phyloP scores from a whole-genome alignment of 106 monocot genomes.

The Alisma plantagoaquatica region DNA sequence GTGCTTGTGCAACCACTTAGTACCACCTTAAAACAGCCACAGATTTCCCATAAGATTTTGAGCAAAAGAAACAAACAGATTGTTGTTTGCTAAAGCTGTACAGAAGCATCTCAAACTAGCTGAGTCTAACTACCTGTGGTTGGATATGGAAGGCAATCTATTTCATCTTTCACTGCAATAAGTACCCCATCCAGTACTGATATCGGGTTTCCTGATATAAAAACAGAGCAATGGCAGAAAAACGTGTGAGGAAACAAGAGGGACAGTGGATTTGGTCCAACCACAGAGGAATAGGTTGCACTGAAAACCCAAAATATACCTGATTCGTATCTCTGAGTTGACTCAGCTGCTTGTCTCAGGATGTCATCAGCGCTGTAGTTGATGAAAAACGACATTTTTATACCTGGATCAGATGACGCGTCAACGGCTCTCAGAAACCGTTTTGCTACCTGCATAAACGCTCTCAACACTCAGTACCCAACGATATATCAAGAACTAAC shows the following conservation, averaged over 20 bases:
- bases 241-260: no score
- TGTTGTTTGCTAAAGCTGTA: no score
- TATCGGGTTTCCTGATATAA: constrained; percentile 52
- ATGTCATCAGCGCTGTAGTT: constrained; percentile 44
- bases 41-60: no score
- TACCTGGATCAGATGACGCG: constrained; percentile 33
- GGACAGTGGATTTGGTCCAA: no score
- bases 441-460: constrained; percentile 58
- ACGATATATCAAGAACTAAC: no score
- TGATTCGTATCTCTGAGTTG: constrained; percentile 50
- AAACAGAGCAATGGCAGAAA: no score
- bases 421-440: constrained; percentile 47
- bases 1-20: constrained; percentile 69
- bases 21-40: constrained; percentile 56
- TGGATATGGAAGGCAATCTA: constrained; percentile 83
- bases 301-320: constrained; percentile 29
- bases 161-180: constrained; percentile 86
- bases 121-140: constrained; percentile 98
- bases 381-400: constrained; percentile 76
- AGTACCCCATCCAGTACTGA: constrained; percentile 74
- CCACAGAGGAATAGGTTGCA: no score
- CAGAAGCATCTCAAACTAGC: no score
- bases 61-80: background rate
- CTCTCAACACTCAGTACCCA: no score
- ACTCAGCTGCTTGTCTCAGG: constrained; percentile 59